Evolutionary conservation across 495 filamentous ascomycete genomes (phyloP).

Genomic region (Xylaria sp.): DNA sequence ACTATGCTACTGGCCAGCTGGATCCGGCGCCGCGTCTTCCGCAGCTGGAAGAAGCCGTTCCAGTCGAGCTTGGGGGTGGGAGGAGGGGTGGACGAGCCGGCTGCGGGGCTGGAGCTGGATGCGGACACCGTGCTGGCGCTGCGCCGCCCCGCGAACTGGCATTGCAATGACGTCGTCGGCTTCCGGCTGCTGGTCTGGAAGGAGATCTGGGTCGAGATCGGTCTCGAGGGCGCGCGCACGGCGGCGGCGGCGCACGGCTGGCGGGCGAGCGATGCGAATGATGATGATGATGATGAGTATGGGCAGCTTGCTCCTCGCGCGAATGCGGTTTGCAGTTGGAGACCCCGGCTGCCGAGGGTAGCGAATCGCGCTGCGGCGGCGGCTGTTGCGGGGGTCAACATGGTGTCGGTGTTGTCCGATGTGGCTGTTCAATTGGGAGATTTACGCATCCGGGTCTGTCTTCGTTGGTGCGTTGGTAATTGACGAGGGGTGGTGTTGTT

Average conservation of each 20-base stretch:
- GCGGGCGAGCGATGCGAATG: conserved; percentile 30
- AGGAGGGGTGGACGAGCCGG: conserved; percentile 32
- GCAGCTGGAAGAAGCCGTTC: conserved; percentile 92
- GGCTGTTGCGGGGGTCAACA: conserved; percentile 40
- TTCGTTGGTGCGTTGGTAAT: conserved; percentile 9
- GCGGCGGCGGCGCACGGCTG: conserved; percentile 38
- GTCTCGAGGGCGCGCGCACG: conserved; percentile 25
- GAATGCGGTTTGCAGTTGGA: conserved; percentile 38
- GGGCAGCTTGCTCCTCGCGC: conserved; percentile 38
- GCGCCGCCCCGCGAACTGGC: conserved; percentile 40
- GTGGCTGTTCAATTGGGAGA: conserved; percentile 5
- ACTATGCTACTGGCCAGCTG: conserved; percentile 76
- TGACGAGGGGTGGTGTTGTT: conserved; percentile 20
- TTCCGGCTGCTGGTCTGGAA: conserved; percentile 27
- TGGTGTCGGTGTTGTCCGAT: conserved; percentile 34
- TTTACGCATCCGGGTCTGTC: neutral
- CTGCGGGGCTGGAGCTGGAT: conserved; percentile 47
- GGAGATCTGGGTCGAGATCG: conserved; percentile 31
- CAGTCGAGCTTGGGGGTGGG: conserved; percentile 68
- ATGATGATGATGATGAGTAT: conserved; percentile 29
- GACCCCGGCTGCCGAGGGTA: conserved; percentile 34
- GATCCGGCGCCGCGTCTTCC: conserved; percentile 81
- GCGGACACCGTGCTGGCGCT: conserved; percentile 48
- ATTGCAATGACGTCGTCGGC: conserved; percentile 29
- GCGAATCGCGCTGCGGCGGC: conserved; percentile 37